These are phyloP conservation scores for Mortierella sp. DNA, from an alignment of 371 early-diverging fungal species.

Conservation along the genomic window DNA sequence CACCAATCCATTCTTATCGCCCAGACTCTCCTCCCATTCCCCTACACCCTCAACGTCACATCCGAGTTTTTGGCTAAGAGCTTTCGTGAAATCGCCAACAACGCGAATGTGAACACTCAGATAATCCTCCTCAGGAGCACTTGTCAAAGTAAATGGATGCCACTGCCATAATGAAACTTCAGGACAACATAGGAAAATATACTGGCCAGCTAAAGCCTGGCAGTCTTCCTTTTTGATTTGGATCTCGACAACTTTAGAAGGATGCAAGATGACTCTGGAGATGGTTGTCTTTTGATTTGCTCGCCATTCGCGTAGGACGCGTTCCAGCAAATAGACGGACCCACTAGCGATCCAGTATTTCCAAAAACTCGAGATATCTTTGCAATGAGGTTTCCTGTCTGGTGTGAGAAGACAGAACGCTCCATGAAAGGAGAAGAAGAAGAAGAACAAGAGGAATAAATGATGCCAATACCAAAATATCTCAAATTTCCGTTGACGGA, in stretches of 20 bases:
- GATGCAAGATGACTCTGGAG: constrained; percentile 75
- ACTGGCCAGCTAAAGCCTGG: constrained; percentile 77
- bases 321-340: constrained; percentile 76
- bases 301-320: constrained; percentile 78
- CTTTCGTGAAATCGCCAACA: constrained; percentile 86
- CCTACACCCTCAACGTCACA: constrained; percentile 67
- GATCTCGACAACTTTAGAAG: constrained; percentile 75
- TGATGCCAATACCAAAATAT: constrained; percentile 91
- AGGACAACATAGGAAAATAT: constrained; percentile 75
- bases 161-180: constrained; percentile 76
- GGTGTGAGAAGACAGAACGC: constrained; percentile 86
- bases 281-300: constrained; percentile 75
- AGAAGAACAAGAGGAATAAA: constrained; percentile 85
- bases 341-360: constrained; percentile 83
- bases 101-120: constrained; percentile 84
- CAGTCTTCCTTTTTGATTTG: constrained; percentile 75
- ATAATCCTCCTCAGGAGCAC: constrained; percentile 84
- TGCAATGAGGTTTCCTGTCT: constrained; percentile 74
- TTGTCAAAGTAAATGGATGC: constrained; percentile 94
- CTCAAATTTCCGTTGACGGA: constrained; percentile 78
- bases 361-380: constrained; percentile 82
- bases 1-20: constrained; percentile 47
- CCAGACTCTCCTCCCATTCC: constrained; percentile 50
- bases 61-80: constrained; percentile 74
- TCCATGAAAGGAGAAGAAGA: constrained; percentile 82